Conservation (phyloP, 257 asterid genomes). For the Coffea eugenioides region DNA sequence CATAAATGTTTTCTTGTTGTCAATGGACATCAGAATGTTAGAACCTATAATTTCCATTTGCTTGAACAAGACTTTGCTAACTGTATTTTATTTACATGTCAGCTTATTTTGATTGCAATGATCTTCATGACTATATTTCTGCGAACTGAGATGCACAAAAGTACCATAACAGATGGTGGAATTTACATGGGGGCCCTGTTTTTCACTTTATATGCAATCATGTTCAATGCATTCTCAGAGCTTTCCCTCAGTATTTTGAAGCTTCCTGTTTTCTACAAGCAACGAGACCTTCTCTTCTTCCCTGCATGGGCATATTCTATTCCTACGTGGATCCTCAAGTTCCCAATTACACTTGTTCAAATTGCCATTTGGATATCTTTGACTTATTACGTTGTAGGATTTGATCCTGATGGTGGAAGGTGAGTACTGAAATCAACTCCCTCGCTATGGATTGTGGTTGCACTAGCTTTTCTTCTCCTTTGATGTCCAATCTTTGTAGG, state of each 20-base stretch:
- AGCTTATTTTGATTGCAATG: slow-evolving; percentile 57
- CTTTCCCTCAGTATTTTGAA: slow-evolving; percentile 70
- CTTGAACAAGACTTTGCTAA: neutral
- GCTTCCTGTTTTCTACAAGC: slow-evolving; percentile 91
- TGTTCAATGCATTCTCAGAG: slow-evolving; percentile 83
- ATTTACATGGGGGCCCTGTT: slow-evolving; percentile 79
- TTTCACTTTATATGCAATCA: slow-evolving; percentile 60
- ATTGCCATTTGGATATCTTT: slow-evolving; percentile 68
- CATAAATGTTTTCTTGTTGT: neutral
- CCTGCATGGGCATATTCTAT: slow-evolving; percentile 87
- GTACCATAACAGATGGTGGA: slow-evolving; percentile 67
- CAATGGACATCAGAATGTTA: no score
- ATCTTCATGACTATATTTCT: slow-evolving; percentile 77
- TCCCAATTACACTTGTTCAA: slow-evolving; percentile 66
- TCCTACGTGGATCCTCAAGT: slow-evolving; percentile 79
- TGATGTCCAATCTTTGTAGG: neutral
- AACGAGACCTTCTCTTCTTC: slow-evolving; percentile 70
- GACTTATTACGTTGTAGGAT: slow-evolving; percentile 83
- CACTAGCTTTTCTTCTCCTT: no score
- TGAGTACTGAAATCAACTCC: neutral
- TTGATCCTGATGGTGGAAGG: slow-evolving; percentile 80
- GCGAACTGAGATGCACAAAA: slow-evolving; percentile 69
- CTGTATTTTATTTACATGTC: slow-evolving; percentile 25
- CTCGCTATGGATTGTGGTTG: no score
- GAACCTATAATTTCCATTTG: no score